phyloP scores from a whole-genome alignment of 169 alveolate genomes.

The Cyclospora cayetanensis region DNA sequence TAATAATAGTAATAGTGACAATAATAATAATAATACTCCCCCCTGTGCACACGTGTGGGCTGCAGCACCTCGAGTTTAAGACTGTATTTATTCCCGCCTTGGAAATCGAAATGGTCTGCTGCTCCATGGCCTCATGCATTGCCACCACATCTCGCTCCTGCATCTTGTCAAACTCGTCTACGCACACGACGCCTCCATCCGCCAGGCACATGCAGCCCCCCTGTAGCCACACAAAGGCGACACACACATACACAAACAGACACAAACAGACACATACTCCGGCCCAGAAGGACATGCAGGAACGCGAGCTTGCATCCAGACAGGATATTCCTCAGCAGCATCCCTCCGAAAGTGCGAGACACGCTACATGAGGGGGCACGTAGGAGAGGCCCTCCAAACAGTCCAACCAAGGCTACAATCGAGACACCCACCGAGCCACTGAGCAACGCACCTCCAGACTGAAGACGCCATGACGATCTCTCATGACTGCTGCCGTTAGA shows the following conservation, averaged over 20 bases:
- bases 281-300: neutral
- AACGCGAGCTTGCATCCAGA: no score
- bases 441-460: conserved; percentile 92
- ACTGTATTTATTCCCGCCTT: conserved; percentile 99
- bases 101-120: conserved; percentile 98
- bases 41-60: no score
- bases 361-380: no score
- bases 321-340: no score
- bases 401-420: no score
- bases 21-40: no score
- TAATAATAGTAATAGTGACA: no score
- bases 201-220: conserved; percentile 99
- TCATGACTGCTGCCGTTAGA: conserved; percentile 98
- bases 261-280: neutral
- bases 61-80: conserved; percentile 68
- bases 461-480: conserved; percentile 92
- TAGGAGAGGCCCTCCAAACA: no score
- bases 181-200: conserved; percentile 97
- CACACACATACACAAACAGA: neutral
- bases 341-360: no score
- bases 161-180: conserved; percentile 99
- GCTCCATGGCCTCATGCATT: conserved; percentile 99
- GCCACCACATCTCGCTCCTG: conserved; percentile 99
- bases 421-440: no score
- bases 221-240: neutral